These are phyloP conservation scores for Phytopythium cucurbitacearum DNA, from an alignment of 352 stramenopile species.

Conservation along the genomic window DNA sequence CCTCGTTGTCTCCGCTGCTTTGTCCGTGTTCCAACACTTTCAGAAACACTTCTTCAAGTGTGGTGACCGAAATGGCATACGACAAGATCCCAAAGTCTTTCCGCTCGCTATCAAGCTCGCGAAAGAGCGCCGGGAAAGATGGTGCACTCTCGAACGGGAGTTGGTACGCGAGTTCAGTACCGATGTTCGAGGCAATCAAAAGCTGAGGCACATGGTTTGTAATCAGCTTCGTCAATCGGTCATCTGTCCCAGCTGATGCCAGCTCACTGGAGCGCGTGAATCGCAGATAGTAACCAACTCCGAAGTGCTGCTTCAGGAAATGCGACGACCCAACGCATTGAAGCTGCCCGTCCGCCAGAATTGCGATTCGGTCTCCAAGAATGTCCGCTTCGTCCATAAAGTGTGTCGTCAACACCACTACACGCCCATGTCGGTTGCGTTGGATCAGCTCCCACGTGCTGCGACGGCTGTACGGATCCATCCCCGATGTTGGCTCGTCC, in stretches of 20 bases:
- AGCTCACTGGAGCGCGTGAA: slow-evolving; percentile 36
- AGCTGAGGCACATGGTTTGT: slow-evolving; percentile 28
- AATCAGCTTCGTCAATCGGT: slow-evolving; percentile 13
- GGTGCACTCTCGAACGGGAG: slow-evolving; percentile 55
- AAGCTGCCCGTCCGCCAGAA: slow-evolving; percentile 78
- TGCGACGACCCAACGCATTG: slow-evolving; percentile 73
- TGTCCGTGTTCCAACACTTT: slow-evolving; percentile 60
- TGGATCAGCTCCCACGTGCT: slow-evolving; percentile 86
- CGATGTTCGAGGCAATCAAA: slow-evolving; percentile 50
- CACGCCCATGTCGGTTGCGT: slow-evolving; percentile 38
- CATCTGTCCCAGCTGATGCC: not conserved
- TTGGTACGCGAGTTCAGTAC: slow-evolving; percentile 73
- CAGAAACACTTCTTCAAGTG: slow-evolving; percentile 88
- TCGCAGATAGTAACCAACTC: slow-evolving; percentile 73
- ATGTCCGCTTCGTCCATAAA: slow-evolving; percentile 92
- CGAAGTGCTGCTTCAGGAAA: slow-evolving; percentile 82
- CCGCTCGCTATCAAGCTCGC: slow-evolving; percentile 51
- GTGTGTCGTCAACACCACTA: slow-evolving; percentile 91
- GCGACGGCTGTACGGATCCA: slow-evolving; percentile 91
- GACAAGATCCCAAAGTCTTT: slow-evolving; percentile 33
- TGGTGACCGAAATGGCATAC: slow-evolving; percentile 79
- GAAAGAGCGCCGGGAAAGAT: slow-evolving; percentile 69
- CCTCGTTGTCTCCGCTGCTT: not conserved
- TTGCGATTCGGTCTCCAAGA: slow-evolving; percentile 87
- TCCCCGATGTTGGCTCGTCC: slow-evolving; percentile 90